Percentiles rank a stretch among this genome's conserved stretches.
These are phyloP conservation scores for Prunus mongolica DNA, from an alignment of 306 rosid species.

Conservation along the genomic window DNA sequence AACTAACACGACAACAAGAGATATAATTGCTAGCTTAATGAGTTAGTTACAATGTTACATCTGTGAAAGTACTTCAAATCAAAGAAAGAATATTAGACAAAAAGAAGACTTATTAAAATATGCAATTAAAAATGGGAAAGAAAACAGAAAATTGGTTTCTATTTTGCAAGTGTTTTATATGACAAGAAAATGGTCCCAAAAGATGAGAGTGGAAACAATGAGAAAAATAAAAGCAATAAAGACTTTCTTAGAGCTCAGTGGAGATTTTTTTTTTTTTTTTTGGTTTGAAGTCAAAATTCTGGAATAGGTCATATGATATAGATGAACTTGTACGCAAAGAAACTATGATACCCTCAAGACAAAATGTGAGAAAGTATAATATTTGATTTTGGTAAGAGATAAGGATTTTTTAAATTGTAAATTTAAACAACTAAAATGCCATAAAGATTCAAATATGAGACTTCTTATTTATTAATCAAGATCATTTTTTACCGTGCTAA, in stretches of 20 bases:
- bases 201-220: not conserved
- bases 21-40: not conserved
- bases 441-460: no score
- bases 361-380: not conserved
- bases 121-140: not conserved
- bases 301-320: not conserved
- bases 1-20: not conserved
- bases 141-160: not conserved
- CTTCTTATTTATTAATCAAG: accelerated
- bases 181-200: not conserved
- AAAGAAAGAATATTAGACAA: not conserved
- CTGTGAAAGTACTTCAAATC: not conserved
- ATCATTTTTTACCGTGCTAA: no score
- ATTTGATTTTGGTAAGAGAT: not conserved
- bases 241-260: not conserved
- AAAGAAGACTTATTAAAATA: not conserved
- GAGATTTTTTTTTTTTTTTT: not conserved
- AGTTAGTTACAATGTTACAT: not conserved
- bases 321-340: constrained; percentile 12
- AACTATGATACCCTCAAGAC: not conserved
- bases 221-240: not conserved
- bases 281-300: constrained; percentile 1
- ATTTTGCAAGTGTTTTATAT: not conserved
- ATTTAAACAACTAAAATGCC: no score
- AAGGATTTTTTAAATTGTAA: no score